Conservation (phyloP, 2,329 filamentous ascomycete genomes). For the Dendrostoma leiphaemia region DNA sequence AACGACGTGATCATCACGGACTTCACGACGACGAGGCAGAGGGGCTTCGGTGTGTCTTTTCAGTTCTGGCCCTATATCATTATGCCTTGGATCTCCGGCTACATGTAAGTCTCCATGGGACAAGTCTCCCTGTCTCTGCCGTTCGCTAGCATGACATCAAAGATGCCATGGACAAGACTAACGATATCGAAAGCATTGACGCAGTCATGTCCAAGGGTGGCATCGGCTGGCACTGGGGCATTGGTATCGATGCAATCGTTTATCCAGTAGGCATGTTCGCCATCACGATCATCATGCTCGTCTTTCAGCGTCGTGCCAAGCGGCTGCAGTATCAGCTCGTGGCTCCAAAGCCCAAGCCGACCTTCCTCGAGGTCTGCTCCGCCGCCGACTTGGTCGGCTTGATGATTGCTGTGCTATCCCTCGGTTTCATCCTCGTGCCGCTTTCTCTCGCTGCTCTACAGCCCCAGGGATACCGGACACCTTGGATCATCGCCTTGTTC, state of each 20-base stretch:
- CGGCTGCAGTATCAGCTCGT: conserved; percentile 35
- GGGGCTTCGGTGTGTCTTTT: conserved; percentile 48
- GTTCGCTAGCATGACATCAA: too few species aligned
- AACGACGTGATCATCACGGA: conserved; percentile 65
- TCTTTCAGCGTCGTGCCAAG: conserved; percentile 48
- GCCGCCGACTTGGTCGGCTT: conserved; percentile 40
- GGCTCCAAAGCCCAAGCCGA: conserved; percentile 28
- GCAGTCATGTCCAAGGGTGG: conserved; percentile 29
- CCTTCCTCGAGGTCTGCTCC: conserved; percentile 33
- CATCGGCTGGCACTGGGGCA: conserved; percentile 55
- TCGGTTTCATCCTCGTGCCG: conserved; percentile 46
- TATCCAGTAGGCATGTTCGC: conserved; percentile 49
- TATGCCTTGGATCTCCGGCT: neutral
- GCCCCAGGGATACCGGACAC: conserved; percentile 40
- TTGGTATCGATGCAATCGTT: conserved; percentile 55
- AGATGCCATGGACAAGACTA: too few species aligned
- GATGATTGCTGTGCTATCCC: conserved; percentile 45
- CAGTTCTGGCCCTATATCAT: neutral
- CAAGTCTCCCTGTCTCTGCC: conserved; percentile 56
- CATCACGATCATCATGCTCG: conserved; percentile 45
- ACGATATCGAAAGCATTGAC: conserved; percentile 32
- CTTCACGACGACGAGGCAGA: conserved; percentile 51
- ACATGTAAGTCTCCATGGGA: neutral
- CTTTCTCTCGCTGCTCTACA: conserved; percentile 42
- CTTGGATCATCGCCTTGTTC: conserved; percentile 44